Evolutionary conservation across 768 basidiomycete genomes (phyloP).

Genomic region (Boletus tomentosulus): DNA sequence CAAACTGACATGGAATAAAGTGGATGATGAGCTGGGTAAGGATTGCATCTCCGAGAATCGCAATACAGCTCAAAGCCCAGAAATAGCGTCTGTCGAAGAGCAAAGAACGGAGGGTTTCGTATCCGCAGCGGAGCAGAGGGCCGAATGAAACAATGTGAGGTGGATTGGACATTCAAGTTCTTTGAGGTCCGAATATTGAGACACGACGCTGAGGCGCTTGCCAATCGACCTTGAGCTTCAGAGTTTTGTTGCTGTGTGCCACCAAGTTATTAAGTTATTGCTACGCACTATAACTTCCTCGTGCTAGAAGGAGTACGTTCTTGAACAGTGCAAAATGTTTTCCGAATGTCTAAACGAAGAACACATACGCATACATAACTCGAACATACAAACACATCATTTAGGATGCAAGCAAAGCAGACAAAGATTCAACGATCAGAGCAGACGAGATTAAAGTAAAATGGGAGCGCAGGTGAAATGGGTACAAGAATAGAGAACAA

Average conservation of each 20-base stretch:
- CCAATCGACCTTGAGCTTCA: background rate
- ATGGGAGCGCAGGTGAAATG: background rate
- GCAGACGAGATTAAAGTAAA: background rate
- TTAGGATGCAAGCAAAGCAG: constrained; percentile 13
- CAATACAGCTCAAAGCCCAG: constrained; percentile 58
- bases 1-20: constrained; percentile 73
- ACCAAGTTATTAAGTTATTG: no score
- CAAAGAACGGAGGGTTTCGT: constrained; percentile 11
- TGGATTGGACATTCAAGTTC: constrained; percentile 6
- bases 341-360: background rate
- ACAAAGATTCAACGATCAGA: constrained; percentile 3
- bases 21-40: constrained; percentile 79
- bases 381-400: constrained; percentile 4
- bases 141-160: background rate
- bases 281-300: no score
- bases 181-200: background rate
- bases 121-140: constrained; percentile 2
- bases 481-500: constrained; percentile 3
- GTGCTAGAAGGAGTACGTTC: no score
- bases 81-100: constrained; percentile 59
- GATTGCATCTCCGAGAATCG: constrained; percentile 69
- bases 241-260: background rate
- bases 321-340: no score
- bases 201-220: background rate
- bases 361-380: constrained; percentile 16